phyloP scores from a whole-genome alignment of 805 yeast species.

The Kluyveromyces nonfermentans region DNA sequence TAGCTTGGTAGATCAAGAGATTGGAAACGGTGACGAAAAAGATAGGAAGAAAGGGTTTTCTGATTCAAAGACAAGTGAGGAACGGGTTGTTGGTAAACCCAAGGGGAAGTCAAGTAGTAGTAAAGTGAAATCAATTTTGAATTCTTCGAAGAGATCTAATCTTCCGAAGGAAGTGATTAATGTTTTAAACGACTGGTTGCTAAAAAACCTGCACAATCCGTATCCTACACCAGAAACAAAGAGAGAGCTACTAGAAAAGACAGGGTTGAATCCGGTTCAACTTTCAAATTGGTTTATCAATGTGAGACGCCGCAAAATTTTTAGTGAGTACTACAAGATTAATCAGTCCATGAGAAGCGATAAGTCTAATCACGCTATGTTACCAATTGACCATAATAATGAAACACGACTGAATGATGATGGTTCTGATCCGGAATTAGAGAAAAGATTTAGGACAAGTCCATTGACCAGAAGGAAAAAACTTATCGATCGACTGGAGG shows the following conservation, averaged over 20 bases:
- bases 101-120: not conserved
- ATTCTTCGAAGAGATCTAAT: slow-evolving; percentile 46
- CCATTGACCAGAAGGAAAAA: slow-evolving; percentile 27
- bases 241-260: slow-evolving; percentile 52
- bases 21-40: not conserved
- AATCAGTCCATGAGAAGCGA: slow-evolving; percentile 5
- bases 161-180: slow-evolving; percentile 72
- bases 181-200: slow-evolving; percentile 63
- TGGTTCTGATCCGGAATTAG: slow-evolving; percentile 14
- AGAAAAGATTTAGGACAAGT: slow-evolving; percentile 17
- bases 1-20: not conserved
- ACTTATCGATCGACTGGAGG: slow-evolving; percentile 27
- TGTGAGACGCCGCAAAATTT: slow-evolving; percentile 68
- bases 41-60: not conserved
- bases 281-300: slow-evolving; percentile 83
- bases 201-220: slow-evolving; percentile 67
- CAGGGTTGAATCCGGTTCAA: slow-evolving; percentile 76
- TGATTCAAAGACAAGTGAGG: not conserved
- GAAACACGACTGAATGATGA: slow-evolving; percentile 7
- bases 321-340: slow-evolving; percentile 24
- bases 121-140: not conserved
- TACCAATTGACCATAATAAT: not conserved
- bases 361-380: not conserved
- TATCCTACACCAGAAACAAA: slow-evolving; percentile 79
- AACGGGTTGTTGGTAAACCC: not conserved